Conservation (phyloP, 805 yeast genomes). For the Saturnispora mendoncae region DNA sequence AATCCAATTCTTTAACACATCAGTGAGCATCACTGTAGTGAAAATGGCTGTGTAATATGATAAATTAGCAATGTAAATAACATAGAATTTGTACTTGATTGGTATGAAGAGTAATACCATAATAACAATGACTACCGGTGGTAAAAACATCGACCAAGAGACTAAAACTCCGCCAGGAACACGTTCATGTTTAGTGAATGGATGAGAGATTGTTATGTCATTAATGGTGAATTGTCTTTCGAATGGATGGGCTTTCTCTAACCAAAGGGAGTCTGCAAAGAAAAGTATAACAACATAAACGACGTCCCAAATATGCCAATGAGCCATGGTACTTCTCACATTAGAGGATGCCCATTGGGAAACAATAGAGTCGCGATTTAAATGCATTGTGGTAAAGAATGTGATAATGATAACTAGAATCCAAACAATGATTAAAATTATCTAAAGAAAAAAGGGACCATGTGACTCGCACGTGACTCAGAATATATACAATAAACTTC, state of each 20-base stretch:
- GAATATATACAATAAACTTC: too few species aligned
- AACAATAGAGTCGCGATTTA: background rate
- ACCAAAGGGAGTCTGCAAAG: slow-evolving; percentile 19
- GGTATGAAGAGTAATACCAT: slow-evolving; percentile 30
- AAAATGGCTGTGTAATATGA: slow-evolving; percentile 58
- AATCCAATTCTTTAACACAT: slow-evolving; percentile 69
- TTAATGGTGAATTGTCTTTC: slow-evolving; percentile 69
- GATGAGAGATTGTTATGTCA: slow-evolving; percentile 74
- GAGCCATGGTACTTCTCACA: background rate
- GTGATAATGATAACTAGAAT: background rate
- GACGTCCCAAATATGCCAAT: slow-evolving; percentile 25
- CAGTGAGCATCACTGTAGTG: slow-evolving; percentile 56
- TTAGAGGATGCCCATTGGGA: background rate
- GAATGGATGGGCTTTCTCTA: slow-evolving; percentile 44
- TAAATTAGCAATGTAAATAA: slow-evolving; percentile 53
- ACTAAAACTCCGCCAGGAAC: slow-evolving; percentile 52
- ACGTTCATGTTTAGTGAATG: slow-evolving; percentile 65
- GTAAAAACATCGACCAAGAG: slow-evolving; percentile 44
- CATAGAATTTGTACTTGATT: slow-evolving; percentile 45
- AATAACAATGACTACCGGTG: slow-evolving; percentile 28
- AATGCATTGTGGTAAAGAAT: background rate
- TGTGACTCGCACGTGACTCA: too few species aligned
- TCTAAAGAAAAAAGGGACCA: too few species aligned
- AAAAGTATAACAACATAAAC: slow-evolving; percentile 17
- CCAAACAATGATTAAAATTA: too few species aligned